Evolutionary conservation across 2,329 filamentous ascomycete species (phyloP).

Genomic region (Periconia sp.): DNA sequence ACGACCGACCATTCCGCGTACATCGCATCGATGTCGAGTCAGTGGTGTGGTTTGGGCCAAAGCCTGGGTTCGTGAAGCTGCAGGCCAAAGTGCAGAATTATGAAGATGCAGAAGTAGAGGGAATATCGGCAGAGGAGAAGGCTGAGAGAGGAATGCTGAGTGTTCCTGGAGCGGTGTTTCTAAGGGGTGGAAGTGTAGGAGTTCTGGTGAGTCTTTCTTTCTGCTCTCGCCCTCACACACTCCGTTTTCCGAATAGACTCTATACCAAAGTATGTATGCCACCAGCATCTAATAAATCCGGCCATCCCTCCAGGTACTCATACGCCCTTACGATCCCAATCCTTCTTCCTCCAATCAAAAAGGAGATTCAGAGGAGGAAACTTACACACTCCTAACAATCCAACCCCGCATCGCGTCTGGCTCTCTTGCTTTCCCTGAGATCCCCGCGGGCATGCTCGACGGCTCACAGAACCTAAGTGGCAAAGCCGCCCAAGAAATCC

Average conservation of each 20-base stretch:
- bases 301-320: background rate
- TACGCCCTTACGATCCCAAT: background rate
- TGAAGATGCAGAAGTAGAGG: slow-evolving; percentile 30
- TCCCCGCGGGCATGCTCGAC: slow-evolving; percentile 64
- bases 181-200: slow-evolving; percentile 60
- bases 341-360: background rate
- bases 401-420: slow-evolving; percentile 61
- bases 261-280: no score
- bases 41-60: slow-evolving; percentile 53
- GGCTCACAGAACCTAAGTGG: slow-evolving; percentile 55
- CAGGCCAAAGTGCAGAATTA: slow-evolving; percentile 57
- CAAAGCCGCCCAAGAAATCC: slow-evolving; percentile 58
- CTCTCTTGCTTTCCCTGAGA: slow-evolving; percentile 56
- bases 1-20: slow-evolving; percentile 54
- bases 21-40: slow-evolving; percentile 57
- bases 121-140: slow-evolving; percentile 1
- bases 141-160: slow-evolving; percentile 36
- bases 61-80: slow-evolving; percentile 60
- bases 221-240: background rate
- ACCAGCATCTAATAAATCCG: no score
- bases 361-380: background rate
- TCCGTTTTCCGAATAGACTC: background rate
- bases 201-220: slow-evolving; percentile 50
- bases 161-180: slow-evolving; percentile 59
- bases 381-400: slow-evolving; percentile 55